Evolutionary conservation across 495 filamentous ascomycete genomes (phyloP), one percentile per base, ranked within the genome.

Genomic region (Peziza echinospora): DNA sequence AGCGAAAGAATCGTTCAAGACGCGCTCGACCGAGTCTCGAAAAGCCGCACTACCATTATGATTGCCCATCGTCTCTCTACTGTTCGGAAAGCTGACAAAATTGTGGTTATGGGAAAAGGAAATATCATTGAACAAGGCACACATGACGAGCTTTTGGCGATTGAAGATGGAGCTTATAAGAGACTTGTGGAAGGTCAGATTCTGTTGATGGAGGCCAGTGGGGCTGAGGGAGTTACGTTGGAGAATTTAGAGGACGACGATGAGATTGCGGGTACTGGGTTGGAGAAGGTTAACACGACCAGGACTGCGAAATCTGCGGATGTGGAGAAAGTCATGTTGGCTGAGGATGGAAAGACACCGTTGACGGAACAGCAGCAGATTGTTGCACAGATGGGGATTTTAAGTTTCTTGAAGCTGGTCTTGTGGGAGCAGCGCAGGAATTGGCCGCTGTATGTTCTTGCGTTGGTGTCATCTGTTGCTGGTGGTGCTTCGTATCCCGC

Each of bases 61-160:
- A 77, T 79, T 51, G 75, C 74, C 13, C 75, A 78, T 56, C 65
- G 72, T 13, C 58, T 78, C 0, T 65, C 70, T 0, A 78, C 74
- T 0, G 60, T 77, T 45, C 67, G 66, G 49, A 71, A 70, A 39
- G 77, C 78, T 0, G 77, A 82, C 58, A 80, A 80, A 26, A 77
- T 76, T 45, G 60, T 75, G 8, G 73, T 77, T 9, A 58, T 77
- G 5, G 62, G 59, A 17, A 66, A 72, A 37, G 75, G 75, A 23
- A 64, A 63, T 25, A 48, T 65, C 25, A 26, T 71, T 2, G 87
- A 94, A 65, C 72, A 70, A 19, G 87, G 89, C 21, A 89, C 76
- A 5, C 86, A 93, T 59, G 66, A 81, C 28, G 76, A 91, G 51
- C 71, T 96, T 2, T 66, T 94, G 2, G 74, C 70, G 47, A 23